These are phyloP conservation scores for Ophiostoma himal-ulmi DNA, from an alignment of 2,329 filamentous ascomycete genomes.

Conservation along the genomic window DNA sequence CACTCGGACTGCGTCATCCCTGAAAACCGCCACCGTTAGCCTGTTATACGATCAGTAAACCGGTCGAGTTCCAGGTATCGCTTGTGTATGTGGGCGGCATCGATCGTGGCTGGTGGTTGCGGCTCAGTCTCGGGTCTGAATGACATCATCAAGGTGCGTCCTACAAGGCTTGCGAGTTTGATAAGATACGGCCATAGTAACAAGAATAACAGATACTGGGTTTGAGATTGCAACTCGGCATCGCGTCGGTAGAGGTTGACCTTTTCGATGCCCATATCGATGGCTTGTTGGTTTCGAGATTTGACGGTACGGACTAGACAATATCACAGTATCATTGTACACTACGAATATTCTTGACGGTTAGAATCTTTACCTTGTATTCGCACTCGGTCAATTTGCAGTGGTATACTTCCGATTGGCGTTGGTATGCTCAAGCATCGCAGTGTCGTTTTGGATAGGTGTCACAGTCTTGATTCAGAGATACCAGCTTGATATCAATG, in stretches of 20 bases:
- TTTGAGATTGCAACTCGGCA: no score
- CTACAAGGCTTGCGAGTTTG: neutral
- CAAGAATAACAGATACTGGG: no score
- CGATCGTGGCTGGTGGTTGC: neutral
- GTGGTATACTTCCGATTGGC: neutral
- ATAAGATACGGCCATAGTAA: neutral
- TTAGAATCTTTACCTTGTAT: neutral
- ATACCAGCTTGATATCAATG: neutral
- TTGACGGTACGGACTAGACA: neutral
- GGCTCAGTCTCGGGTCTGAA: neutral
- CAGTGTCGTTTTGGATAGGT: neutral
- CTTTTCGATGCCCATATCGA: neutral
- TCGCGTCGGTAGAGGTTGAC: no score
- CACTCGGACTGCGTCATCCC: neutral
- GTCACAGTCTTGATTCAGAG: neutral
- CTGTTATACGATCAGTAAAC: neutral
- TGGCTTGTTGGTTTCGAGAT: neutral
- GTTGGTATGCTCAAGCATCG: neutral
- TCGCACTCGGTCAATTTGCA: neutral
- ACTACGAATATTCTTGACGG: neutral
- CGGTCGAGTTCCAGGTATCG: no score
- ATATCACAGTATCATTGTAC: neutral
- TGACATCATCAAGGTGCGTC: neutral
- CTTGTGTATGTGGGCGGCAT: no score
- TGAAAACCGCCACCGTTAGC: neutral